Base-by-base conservation (phyloP, 495 filamentous ascomycete genomes). In the Xylaria venustula region DNA sequence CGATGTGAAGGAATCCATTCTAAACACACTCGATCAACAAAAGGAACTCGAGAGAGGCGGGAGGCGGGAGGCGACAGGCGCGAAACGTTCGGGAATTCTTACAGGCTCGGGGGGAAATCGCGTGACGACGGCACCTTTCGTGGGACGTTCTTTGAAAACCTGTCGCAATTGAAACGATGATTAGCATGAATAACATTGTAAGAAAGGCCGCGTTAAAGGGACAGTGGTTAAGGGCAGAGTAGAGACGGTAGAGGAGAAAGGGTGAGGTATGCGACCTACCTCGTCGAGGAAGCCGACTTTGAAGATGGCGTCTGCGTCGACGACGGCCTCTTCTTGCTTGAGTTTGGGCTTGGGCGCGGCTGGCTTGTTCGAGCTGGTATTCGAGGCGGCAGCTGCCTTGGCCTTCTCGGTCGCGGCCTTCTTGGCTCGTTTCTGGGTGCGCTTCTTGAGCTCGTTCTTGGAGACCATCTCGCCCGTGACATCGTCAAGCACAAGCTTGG, bases 51-150 rank as follows among this genome's bases (percentile, higher is more conserved):
- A 15, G 15, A 3, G 37, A 54, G 61, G 82, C 83, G 71, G 92
- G 89, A n/a, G n/a, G n/a, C n/a, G 26, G 88, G 88, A 59, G 91
- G 90, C 67, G 96, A 91, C 9, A 96, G 83, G 36, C n/a, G n/a
- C n/a, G n/a, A n/a, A n/a, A n/a, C n/a, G n/a, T n/a, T 37, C 14
- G 28, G 28, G 19, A 5, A 22, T 36, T 32, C 45, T 49, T 11
- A 54, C 51, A 19, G 92, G 92, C 75, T 98, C 95, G 15, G 94
- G 94, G 6, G 94, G 94, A 73, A 98, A 97, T 65, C 92, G 86
- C 9, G 92, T 94, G 48, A 87, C 69, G 28, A 90, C 85, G 32
- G 80, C 73, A n/a, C n/a, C n/a, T 69, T 86, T 84, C 5, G 79
- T 74, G 6, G 90, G 85, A 41, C 88, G 84, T 74, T 91, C 88